phyloP scores from a whole-genome alignment of 75 land plant species.

The Pinus albicaulis region DNA sequence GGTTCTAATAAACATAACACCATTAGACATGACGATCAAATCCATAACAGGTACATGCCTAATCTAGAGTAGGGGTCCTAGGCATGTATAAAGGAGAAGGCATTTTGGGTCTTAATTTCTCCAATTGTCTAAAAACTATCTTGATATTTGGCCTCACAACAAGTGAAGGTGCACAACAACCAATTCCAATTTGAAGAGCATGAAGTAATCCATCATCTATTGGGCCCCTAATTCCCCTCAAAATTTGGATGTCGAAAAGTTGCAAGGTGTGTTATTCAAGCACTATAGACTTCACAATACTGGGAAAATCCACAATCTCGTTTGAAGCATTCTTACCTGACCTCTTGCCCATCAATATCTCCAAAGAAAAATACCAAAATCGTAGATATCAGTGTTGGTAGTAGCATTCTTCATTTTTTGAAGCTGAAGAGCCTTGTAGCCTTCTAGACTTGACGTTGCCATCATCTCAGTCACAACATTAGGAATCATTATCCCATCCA shows the following conservation, averaged over 20 bases:
- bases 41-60: neutral
- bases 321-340: constrained; percentile 55
- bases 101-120: constrained; percentile 78
- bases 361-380: constrained; percentile 73
- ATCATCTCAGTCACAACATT: constrained; percentile 67
- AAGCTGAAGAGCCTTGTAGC: constrained; percentile 89
- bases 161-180: constrained; percentile 82
- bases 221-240: constrained; percentile 63
- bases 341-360: constrained; percentile 69
- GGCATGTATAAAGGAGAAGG: constrained; percentile 79
- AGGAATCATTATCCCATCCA: constrained; percentile 63
- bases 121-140: constrained; percentile 79
- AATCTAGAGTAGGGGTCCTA: neutral
- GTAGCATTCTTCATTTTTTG: constrained; percentile 71
- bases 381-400: constrained; percentile 74
- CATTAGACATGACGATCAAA: too few species aligned
- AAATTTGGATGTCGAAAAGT: constrained; percentile 70
- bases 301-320: constrained; percentile 58
- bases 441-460: constrained; percentile 54
- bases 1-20: too few species aligned
- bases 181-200: constrained; percentile 87
- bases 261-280: constrained; percentile 75
- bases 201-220: constrained; percentile 80
- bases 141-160: constrained; percentile 69
- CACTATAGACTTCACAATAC: constrained; percentile 73